A percentile compares a stretch with the other conserved stretches of the same genome.
These are phyloP conservation scores for Amylostereum areolatum DNA, from an alignment of 1,284 basidiomycete species.

Conservation along the genomic window DNA sequence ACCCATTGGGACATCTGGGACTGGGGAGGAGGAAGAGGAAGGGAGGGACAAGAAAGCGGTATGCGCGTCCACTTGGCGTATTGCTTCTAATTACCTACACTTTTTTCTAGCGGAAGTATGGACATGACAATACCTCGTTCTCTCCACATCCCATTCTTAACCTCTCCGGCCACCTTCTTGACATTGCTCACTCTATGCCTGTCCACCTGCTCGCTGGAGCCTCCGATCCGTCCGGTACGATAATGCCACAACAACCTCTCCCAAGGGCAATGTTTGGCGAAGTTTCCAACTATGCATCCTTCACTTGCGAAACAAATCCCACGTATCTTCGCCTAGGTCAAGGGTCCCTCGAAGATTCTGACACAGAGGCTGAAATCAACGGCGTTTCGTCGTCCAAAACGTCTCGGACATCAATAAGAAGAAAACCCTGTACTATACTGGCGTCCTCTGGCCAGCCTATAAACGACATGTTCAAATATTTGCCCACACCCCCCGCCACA, in stretches of 20 bases:
- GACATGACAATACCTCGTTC: constrained; percentile 56
- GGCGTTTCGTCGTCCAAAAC: constrained; percentile 11
- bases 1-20: constrained; percentile 34
- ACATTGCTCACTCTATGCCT: constrained; percentile 67
- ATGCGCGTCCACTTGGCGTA: no score
- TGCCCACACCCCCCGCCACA: constrained; percentile 60
- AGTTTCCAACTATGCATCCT: constrained; percentile 55
- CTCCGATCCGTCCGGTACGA: constrained; percentile 81
- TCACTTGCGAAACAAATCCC: constrained; percentile 87
- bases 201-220: constrained; percentile 84
- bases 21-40: constrained; percentile 41
- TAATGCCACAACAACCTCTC: constrained; percentile 91
- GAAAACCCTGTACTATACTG: constrained; percentile 51
- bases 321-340: constrained; percentile 67
- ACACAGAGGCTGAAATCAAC: constrained; percentile 17
- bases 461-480: constrained; percentile 94
- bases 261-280: constrained; percentile 88
- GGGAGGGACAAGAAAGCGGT: constrained; percentile 61
- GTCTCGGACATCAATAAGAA: constrained; percentile 13
- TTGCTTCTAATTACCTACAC: no score
- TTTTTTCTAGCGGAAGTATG: constrained; percentile 32
- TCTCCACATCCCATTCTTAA: constrained; percentile 69
- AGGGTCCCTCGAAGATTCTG: constrained; percentile 13
- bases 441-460: constrained; percentile 89
- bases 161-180: constrained; percentile 68